These are phyloP conservation scores for Malassezia cuniculi DNA, from an alignment of 1,284 basidiomycete species.

Conservation along the genomic window DNA sequence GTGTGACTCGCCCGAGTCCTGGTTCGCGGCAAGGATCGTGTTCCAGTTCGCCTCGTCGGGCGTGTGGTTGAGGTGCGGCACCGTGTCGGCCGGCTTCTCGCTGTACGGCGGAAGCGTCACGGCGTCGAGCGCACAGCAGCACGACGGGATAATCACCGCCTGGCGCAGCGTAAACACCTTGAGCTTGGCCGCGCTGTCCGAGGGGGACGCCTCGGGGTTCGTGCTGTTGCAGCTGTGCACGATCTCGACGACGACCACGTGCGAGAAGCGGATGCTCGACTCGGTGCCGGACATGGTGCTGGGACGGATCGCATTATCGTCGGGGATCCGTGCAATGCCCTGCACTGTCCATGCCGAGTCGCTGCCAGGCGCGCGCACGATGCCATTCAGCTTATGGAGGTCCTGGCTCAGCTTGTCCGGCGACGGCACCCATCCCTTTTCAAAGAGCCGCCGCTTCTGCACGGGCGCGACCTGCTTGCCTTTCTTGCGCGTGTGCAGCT, in stretches of 20 bases:
- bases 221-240: constrained; percentile 25
- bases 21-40: constrained; percentile 18
- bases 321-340: constrained; percentile 39
- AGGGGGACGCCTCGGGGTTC: constrained; percentile 2
- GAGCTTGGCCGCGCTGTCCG: constrained; percentile 20
- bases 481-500: constrained; percentile 30
- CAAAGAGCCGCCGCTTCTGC: constrained; percentile 39
- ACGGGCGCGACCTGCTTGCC: constrained; percentile 34
- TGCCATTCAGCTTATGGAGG: constrained; percentile 30
- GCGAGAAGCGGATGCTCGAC: constrained; percentile 34
- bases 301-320: constrained; percentile 40
- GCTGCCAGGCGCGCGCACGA: constrained; percentile 25
- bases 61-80: constrained; percentile 7
- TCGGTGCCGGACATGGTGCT: constrained; percentile 32
- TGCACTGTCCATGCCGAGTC: constrained; percentile 43
- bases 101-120: constrained; percentile 39
- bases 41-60: constrained; percentile 11
- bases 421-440: constrained; percentile 39
- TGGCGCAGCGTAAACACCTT: constrained; percentile 43
- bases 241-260: constrained; percentile 40
- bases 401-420: constrained; percentile 23
- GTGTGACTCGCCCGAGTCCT: constrained; percentile 27
- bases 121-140: constrained; percentile 43
- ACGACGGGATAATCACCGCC: constrained; percentile 32
- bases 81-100: not conserved